A percentile compares a stretch with the other conserved stretches of the same genome.
Evolutionary conservation across 495 filamentous ascomycete genomes (phyloP).

Genomic region (Schizothecium vesticola): DNA sequence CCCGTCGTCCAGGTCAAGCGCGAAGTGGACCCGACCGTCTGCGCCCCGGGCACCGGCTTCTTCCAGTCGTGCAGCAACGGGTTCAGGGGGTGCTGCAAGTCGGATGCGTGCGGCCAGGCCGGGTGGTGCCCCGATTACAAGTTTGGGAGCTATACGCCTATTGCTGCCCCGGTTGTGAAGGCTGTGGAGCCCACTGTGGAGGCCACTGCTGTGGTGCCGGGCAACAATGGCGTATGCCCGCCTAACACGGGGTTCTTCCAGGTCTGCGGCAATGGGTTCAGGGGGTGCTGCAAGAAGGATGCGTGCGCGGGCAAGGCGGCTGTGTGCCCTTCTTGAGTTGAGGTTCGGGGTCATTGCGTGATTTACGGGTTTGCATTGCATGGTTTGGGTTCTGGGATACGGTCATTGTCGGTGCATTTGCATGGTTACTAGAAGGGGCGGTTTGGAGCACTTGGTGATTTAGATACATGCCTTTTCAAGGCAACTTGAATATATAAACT

Average conservation of each 20-base stretch:
- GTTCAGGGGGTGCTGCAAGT: slow-evolving; percentile 7
- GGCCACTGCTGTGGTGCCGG: not conserved
- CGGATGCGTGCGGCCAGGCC: not conserved
- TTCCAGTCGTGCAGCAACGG: slow-evolving; percentile 6
- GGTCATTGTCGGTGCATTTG: not conserved
- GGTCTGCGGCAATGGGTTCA: slow-evolving; percentile 5
- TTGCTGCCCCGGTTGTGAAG: not conserved
- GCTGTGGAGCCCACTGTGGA: not conserved
- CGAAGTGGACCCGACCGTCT: not conserved
- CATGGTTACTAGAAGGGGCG: not conserved
- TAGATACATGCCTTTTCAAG: not conserved
- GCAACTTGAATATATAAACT: not conserved
- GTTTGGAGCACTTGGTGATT: not conserved
- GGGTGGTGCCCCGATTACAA: slow-evolving; percentile 6
- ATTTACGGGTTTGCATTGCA: not conserved
- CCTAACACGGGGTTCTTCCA: slow-evolving; percentile 3
- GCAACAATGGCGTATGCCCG: not conserved
- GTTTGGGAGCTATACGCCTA: not conserved
- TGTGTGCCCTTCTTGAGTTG: not conserved
- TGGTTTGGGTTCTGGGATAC: not conserved
- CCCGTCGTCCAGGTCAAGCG: not conserved
- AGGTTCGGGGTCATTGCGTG: not conserved
- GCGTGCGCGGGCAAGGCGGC: not conserved
- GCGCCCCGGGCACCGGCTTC: not conserved
- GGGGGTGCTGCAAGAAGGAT: slow-evolving; percentile 10